Evolutionary conservation across 345 rosid species (phyloP).

Genomic region (Salix caprea): DNA sequence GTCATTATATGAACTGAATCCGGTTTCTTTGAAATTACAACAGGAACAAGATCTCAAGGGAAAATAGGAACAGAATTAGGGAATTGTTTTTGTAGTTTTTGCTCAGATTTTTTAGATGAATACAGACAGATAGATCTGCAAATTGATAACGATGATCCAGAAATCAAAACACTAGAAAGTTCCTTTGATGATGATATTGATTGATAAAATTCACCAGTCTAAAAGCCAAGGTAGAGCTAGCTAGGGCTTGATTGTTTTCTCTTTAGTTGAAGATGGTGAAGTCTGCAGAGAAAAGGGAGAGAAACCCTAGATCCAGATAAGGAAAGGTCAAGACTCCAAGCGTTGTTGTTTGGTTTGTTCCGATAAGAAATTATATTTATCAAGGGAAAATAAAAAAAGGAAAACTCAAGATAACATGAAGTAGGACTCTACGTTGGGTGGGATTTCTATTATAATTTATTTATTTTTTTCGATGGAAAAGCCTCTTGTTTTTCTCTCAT

Average conservation of each 20-base stretch:
- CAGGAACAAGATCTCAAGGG: slow-evolving; percentile 1
- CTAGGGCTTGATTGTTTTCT: slow-evolving; percentile 6
- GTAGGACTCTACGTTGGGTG: not conserved
- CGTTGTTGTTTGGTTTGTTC: not conserved
- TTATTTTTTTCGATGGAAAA: not conserved
- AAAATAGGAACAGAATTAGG: slow-evolving; percentile 7
- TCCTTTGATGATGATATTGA: not conserved
- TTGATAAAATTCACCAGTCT: slow-evolving; percentile 1
- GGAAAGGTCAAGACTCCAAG: slow-evolving; percentile 13
- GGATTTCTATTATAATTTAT: not conserved
- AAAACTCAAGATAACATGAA: not conserved
- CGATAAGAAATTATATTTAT: not conserved
- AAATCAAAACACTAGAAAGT: slow-evolving; percentile 7
- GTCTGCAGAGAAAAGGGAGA: slow-evolving; percentile 4
- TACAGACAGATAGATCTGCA: slow-evolving; percentile 3
- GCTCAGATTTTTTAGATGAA: slow-evolving; percentile 14
- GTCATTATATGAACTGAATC: slow-evolving; percentile 1
- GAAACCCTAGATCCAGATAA: slow-evolving; percentile 21
- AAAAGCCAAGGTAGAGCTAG: not conserved
- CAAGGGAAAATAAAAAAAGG: not conserved
- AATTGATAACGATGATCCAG: slow-evolving; percentile 11
- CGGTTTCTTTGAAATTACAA: not conserved
- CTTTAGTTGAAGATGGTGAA: not conserved
- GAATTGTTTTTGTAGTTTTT: not conserved
- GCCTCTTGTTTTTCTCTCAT: too few species aligned